Evolutionary conservation across 2,329 filamentous ascomycete species (phyloP), one percentile per base, ranked within the genome.

Genomic region (Ceratocystis variospora): DNA sequence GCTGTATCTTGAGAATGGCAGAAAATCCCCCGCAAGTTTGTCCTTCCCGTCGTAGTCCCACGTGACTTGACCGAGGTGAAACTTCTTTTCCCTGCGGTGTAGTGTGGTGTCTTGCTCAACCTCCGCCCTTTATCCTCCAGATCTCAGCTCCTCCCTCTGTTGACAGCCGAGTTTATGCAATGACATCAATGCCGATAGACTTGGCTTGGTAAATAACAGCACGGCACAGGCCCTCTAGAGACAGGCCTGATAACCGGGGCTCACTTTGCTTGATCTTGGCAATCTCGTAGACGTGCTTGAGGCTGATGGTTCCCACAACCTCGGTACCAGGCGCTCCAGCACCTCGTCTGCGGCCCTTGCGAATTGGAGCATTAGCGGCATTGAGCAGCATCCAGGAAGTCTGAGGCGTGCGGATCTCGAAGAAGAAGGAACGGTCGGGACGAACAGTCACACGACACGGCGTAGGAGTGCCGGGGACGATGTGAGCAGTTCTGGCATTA

Each of bases 221-320:
- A 76, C 82, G 86, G 77, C 88, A 90, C 33, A 93, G 73, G 0
- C 87, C 86, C 74, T 90, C 80, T 64, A 92, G 76, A 61, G 83
- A 81, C 71, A 90, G 74, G 1, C 88, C 89, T 1, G 88, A 90
- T 69, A 93, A 76, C 67, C 89, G 81, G 69, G 86, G 78, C 76
- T 94, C 89, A 64, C 82, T 79, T 71, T 90, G 87, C 82, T 99
- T 99, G 73, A 99, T 95, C 81, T 90, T 92, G 70, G 94, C 94
- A 76, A 99, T 97, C 79, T 97, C 93, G 77, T 91, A 97, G 25
- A 99, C 80, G 77, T 99, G 94, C 80, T 99, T 99, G 73, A 99
- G 78, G 72, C 88, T 94, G 66, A 99, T 82, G 2, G 84, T 87
- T 67, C 93, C 94, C n/a, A 96, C 84, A 6, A 79, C 84, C 71